These are phyloP conservation scores for Guadua angustifolia DNA, from an alignment of 176 grass and related monocot species.

Conservation along the genomic window DNA sequence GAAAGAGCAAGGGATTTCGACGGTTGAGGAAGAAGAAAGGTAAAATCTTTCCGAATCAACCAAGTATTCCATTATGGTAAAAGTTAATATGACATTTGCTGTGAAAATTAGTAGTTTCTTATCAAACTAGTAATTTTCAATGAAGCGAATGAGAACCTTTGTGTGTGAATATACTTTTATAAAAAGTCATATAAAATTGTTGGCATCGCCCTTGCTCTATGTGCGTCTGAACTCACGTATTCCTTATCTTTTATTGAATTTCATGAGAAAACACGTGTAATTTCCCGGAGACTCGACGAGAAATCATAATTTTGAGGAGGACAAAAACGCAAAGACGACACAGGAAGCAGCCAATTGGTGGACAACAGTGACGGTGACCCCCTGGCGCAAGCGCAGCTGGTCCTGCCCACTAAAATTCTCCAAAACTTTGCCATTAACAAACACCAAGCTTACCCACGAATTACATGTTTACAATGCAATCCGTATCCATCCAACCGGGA, in stretches of 20 bases:
- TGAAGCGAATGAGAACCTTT: neutral
- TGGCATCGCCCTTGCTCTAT: no score
- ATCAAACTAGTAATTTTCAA: neutral
- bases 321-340: neutral
- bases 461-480: constrained; percentile 49
- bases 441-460: constrained; percentile 40
- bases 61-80: neutral
- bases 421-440: neutral
- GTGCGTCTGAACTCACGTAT: no score
- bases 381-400: constrained; percentile 26
- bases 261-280: no score
- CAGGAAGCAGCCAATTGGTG: neutral
- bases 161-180: neutral
- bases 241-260: no score
- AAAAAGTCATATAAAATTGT: no score
- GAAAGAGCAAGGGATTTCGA: neutral
- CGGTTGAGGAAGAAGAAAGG: neutral
- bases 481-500: constrained; percentile 13
- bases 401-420: neutral
- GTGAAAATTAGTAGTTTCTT: neutral
- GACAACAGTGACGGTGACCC: constrained; percentile 26
- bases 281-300: rapidly evolving
- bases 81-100: neutral
- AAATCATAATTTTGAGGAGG: neutral
- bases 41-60: neutral